Evolutionary conservation across 2,329 filamentous ascomycete genomes (phyloP).

Genomic region (Aureobasidium sp.): DNA sequence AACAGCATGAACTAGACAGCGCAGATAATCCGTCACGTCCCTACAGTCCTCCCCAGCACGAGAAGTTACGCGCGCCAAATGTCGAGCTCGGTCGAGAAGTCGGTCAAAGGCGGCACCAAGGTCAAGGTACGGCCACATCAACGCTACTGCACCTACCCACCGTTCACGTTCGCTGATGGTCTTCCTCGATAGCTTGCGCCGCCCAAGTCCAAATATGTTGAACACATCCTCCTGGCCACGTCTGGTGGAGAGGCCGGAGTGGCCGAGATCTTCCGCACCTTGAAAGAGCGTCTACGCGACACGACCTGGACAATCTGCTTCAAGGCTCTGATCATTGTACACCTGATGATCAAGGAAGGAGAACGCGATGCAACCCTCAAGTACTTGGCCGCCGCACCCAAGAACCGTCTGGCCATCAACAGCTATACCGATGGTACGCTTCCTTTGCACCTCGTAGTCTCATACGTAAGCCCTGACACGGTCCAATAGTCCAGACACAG

Average conservation of each 20-base stretch:
- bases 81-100: slow-evolving; percentile 94
- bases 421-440: slow-evolving; percentile 81
- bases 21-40: neutral
- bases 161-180: neutral
- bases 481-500: slow-evolving; percentile 71
- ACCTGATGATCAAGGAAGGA: slow-evolving; percentile 96
- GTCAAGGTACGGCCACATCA: slow-evolving; percentile 63
- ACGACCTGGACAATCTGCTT: slow-evolving; percentile 99
- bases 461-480: slow-evolving; percentile 9
- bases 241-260: slow-evolving; percentile 92
- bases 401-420: slow-evolving; percentile 74
- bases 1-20: slow-evolving; percentile 8
- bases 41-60: neutral
- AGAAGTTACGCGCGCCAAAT: slow-evolving; percentile 37
- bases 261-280: slow-evolving; percentile 86
- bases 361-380: slow-evolving; percentile 79
- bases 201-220: slow-evolving; percentile 98
- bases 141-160: neutral
- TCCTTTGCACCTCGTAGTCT: neutral
- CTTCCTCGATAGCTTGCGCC: slow-evolving; percentile 64
- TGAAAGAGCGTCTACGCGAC: slow-evolving; percentile 83
- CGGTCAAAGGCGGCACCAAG: slow-evolving; percentile 97
- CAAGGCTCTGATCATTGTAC: slow-evolving; percentile 91
- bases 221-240: slow-evolving; percentile 92
- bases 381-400: slow-evolving; percentile 72